Evolutionary conservation across 805 yeast genomes (phyloP), one percentile per base, ranked within the genome.

Genomic region (Starmerella potacharoeniae): DNA sequence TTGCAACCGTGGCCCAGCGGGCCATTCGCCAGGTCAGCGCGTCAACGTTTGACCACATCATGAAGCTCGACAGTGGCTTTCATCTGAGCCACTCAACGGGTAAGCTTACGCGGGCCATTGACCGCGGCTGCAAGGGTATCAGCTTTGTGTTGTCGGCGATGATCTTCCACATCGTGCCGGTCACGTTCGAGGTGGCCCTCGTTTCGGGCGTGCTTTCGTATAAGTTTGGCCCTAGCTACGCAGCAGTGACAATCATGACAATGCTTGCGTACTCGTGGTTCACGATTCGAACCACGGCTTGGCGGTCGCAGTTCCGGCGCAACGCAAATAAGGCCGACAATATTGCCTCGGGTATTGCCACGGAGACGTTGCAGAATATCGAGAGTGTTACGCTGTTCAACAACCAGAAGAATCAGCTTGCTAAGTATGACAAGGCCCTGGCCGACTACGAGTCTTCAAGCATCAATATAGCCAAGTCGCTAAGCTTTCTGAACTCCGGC

Each of bases 101-200:
- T 61, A 97, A 96, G 0, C 71, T 93, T 36, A 91, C 97, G 0
- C 75, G 98, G 58, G 97, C 97, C 1, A 93, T 93, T 64, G 98
- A 93, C 65, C 76, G 98, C 60, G 98, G 98, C 68, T 91, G 97
- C 0, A 91, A 93, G 64, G 98, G 98, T 73, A 91, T 93, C 53
- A 83, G 95, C 11, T 90, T 86, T 63, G 97, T 93, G 5, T 73
- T 93, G 48, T 81, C 86, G 39, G 96, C 97, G 2, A 86, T 91
- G 95, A 96, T 93, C n/a, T 91, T 93, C 73, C 97, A 93, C 68
- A 90, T 93, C 39, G 74, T 91, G 36, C 98, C 98, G 8, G 85
- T 91, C 42, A 77, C 95, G 3, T 85, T 93, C 66, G 98, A 93
- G 68, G 93, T 93, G 52, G 77, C 86, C 3, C 83, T 93, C 54